These are phyloP conservation scores for Nicotiana benthamiana DNA, from an alignment of 257 asterid species.

Conservation along the genomic window DNA sequence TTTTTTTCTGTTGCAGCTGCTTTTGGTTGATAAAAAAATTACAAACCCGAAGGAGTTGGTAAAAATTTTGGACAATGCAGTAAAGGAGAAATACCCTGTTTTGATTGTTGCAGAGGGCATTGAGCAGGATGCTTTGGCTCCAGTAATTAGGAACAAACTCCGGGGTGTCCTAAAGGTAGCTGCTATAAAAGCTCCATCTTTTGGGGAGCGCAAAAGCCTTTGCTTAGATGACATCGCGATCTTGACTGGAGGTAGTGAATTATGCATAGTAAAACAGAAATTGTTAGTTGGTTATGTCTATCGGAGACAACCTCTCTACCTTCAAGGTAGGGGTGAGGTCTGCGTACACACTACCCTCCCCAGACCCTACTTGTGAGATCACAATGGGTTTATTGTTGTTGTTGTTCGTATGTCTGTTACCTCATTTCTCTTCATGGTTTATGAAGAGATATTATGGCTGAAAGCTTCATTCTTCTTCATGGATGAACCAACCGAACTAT, in stretches of 20 bases:
- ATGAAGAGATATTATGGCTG: not conserved
- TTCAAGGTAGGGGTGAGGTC: too few species aligned
- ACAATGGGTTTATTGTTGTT: too few species aligned
- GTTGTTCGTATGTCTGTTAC: not conserved
- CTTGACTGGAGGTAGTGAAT: constrained; percentile 70
- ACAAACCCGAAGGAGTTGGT: constrained; percentile 57
- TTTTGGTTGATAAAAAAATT: constrained; percentile 75
- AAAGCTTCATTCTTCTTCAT: not conserved
- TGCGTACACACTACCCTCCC: too few species aligned
- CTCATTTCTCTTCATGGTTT: not conserved
- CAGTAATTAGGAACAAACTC: constrained; percentile 71
- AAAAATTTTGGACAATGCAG: constrained; percentile 70
- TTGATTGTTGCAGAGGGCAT: constrained; percentile 66
- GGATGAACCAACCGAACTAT: not conserved
- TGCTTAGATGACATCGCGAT: constrained; percentile 69
- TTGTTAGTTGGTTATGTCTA: not conserved
- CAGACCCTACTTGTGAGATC: too few species aligned
- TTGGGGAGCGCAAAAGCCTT: constrained; percentile 75
- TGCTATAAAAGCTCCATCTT: constrained; percentile 76
- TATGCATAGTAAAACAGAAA: not conserved
- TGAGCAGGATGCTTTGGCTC: constrained; percentile 73
- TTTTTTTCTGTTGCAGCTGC: constrained; percentile 46
- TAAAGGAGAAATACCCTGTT: constrained; percentile 67
- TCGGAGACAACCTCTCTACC: too few species aligned
- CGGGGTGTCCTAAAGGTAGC: constrained; percentile 63